These are phyloP conservation scores for Monosporozyma servazzii DNA, from an alignment of 805 yeast genomes.

Conservation along the genomic window DNA sequence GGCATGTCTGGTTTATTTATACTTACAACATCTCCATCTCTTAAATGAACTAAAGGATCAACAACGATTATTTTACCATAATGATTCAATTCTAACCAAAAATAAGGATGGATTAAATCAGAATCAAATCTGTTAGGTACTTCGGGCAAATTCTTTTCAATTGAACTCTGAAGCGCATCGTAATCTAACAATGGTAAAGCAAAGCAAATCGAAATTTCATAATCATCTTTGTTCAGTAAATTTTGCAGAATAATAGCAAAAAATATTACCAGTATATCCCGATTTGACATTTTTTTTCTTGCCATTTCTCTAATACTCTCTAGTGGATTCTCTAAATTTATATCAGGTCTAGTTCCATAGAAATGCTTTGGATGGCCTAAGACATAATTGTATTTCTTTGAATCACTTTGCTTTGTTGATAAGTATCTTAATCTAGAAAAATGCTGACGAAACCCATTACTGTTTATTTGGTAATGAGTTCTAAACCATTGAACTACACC, in stretches of 20 bases:
- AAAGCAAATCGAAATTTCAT: slow-evolving; percentile 10
- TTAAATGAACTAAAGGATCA: slow-evolving; percentile 19
- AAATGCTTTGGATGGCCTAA: slow-evolving; percentile 9
- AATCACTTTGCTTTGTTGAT: background rate
- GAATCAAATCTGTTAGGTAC: slow-evolving; percentile 21
- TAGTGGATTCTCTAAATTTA: slow-evolving; percentile 1
- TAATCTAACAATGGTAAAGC: slow-evolving; percentile 18
- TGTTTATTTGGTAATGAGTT: slow-evolving; percentile 17
- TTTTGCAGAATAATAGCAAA: slow-evolving; percentile 17
- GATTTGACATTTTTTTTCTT: slow-evolving; percentile 13
- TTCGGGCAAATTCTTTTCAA: background rate
- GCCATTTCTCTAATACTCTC: slow-evolving; percentile 15
- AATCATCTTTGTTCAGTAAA: slow-evolving; percentile 4
- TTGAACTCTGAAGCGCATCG: background rate
- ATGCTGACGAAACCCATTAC: slow-evolving; percentile 23
- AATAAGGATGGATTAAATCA: slow-evolving; percentile 20
- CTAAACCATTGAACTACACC: slow-evolving; percentile 24
- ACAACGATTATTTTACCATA: slow-evolving; percentile 11
- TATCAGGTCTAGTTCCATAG: slow-evolving; percentile 16
- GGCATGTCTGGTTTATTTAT: slow-evolving; percentile 7
- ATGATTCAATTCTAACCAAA: slow-evolving; percentile 19
- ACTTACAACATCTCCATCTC: slow-evolving; percentile 11
- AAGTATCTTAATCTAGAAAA: slow-evolving; percentile 6
- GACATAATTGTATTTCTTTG: slow-evolving; percentile 3
- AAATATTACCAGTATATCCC: slow-evolving; percentile 18